Percentiles rank a stretch among this genome's conserved stretches.
Conservation (phyloP, 257 asterid genomes). For the Paraleonurus japonicus region DNA sequence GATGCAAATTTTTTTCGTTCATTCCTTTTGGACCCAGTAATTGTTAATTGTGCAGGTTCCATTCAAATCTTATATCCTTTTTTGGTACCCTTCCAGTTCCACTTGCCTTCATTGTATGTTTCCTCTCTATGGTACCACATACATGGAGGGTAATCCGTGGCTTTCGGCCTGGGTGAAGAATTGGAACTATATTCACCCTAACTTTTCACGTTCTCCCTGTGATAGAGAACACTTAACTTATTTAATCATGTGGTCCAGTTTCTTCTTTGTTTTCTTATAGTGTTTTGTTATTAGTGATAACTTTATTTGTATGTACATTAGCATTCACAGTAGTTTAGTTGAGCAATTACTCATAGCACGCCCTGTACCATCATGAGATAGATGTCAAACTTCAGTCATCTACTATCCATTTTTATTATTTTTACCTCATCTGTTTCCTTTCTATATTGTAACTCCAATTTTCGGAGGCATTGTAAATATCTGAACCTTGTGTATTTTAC, state of each 20-base stretch:
- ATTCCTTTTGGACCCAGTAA: conserved; percentile 7
- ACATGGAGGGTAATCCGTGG: neutral
- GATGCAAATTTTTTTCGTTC: neutral
- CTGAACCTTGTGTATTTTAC: conserved; percentile 29
- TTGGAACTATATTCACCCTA: neutral
- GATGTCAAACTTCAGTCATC: conserved; percentile 8
- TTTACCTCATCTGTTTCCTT: neutral
- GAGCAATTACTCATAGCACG: neutral
- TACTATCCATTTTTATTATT: conserved; percentile 16
- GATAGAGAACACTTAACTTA: neutral
- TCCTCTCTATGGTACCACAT: neutral
- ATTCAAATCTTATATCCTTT: neutral
- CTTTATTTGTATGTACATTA: neutral
- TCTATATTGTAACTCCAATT: conserved; percentile 12
- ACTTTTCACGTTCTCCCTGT: neutral
- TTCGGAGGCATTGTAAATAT: conserved; percentile 10
- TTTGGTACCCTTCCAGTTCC: neutral
- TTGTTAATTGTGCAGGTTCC: neutral
- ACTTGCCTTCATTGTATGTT: neutral
- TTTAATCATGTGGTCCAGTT: neutral
- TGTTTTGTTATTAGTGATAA: neutral
- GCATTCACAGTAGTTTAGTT: neutral
- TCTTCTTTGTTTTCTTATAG: neutral
- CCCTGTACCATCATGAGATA: neutral
- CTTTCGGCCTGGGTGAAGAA: neutral